Conservation (phyloP, 306 rosid species). For the Cucurbita pepo region DNA sequence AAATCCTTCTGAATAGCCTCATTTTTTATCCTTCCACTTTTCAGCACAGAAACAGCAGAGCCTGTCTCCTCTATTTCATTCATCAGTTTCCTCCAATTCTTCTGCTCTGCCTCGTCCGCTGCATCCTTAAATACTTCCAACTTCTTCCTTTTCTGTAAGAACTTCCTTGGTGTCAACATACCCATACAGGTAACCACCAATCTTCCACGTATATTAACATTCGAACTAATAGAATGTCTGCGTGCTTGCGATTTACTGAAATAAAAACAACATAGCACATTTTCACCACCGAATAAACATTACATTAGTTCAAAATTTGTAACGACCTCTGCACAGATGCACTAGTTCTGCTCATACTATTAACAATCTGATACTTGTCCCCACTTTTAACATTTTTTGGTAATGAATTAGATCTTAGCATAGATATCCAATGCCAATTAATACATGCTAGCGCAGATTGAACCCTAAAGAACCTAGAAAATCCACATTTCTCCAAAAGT, state of each 20-base stretch:
- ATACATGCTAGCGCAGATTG: not conserved
- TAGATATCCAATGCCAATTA: not conserved
- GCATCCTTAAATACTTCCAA: conserved; percentile 48
- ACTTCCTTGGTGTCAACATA: conserved; percentile 71
- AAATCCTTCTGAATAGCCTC: conserved; percentile 42
- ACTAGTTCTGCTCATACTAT: not conserved
- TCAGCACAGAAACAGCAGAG: conserved; percentile 64
- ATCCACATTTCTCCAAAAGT: not conserved
- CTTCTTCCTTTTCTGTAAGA: conserved; percentile 57
- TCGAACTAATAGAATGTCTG: conserved; percentile 21
- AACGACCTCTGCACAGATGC: not conserved
- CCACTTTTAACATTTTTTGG: not conserved
- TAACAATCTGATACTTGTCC: not conserved
- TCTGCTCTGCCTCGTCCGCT: conserved; percentile 65
- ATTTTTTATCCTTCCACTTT: conserved; percentile 26
- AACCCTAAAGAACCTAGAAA: not conserved
- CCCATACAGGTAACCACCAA: conserved; percentile 47
- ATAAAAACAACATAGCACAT: not conserved
- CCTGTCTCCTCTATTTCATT: conserved; percentile 57
- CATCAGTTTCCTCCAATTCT: conserved; percentile 80
- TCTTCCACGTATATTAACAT: conserved; percentile 32
- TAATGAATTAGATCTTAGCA: not conserved
- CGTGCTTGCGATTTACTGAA: conserved; percentile 29
- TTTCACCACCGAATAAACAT: not conserved
- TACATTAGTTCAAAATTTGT: not conserved